Percentiles rank a stretch among this genome's conserved stretches.
phyloP scores from a whole-genome alignment of 768 basidiomycete genomes.

The Suillus fuscotomentosus region DNA sequence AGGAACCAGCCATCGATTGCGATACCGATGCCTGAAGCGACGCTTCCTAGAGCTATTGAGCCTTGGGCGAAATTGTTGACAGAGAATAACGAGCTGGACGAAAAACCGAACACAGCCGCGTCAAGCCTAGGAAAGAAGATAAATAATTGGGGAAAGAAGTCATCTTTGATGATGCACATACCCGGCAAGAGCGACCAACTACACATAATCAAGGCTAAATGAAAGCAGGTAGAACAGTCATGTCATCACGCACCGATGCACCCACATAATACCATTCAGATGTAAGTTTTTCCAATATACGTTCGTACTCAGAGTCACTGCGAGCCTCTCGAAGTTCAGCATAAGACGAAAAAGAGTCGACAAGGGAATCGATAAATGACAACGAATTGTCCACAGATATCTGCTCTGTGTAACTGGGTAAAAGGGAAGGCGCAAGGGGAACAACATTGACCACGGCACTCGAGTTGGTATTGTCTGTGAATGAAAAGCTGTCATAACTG shows the following conservation, averaged over 20 bases:
- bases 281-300: slow-evolving; percentile 45
- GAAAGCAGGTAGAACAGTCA: not conserved
- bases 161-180: slow-evolving; percentile 24
- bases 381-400: slow-evolving; percentile 27
- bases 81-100: slow-evolving; percentile 47
- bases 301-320: slow-evolving; percentile 50
- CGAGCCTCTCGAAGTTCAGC: slow-evolving; percentile 42
- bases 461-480: not conserved
- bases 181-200: slow-evolving; percentile 65
- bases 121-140: slow-evolving; percentile 29
- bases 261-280: slow-evolving; percentile 67
- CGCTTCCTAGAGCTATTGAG: slow-evolving; percentile 56
- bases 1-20: slow-evolving; percentile 65
- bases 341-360: slow-evolving; percentile 58
- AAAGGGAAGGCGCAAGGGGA: slow-evolving; percentile 36
- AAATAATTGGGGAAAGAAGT: slow-evolving; percentile 5
- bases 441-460: not conserved
- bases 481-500: not conserved
- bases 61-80: slow-evolving; percentile 46
- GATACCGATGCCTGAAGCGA: slow-evolving; percentile 65
- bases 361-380: slow-evolving; percentile 33
- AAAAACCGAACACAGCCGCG: slow-evolving; percentile 65
- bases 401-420: slow-evolving; percentile 46
- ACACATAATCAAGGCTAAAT: not conserved
- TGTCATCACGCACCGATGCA: slow-evolving; percentile 46